Base-by-base conservation (phyloP, 768 basidiomycete genomes). In the Xerocomellus dryophilus region DNA sequence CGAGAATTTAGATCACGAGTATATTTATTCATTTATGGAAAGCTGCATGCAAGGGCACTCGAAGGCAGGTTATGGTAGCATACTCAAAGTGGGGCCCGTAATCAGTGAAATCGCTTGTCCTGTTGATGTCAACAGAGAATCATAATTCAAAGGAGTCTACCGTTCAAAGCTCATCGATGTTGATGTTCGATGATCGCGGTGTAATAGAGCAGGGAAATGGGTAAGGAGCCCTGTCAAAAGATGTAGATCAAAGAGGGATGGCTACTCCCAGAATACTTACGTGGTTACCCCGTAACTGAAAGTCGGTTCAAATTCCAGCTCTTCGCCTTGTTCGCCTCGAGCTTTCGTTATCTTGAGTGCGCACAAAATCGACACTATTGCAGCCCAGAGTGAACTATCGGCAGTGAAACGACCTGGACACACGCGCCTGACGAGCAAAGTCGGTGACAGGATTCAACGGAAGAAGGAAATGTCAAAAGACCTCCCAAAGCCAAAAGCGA, bases 361-460 rank as follows among this genome's bases (percentile, higher is more conserved):
- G 2, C 60, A 53, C 31, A 76, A 51, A 31, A 71, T 55, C 9
- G 55, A 63, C 11, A 60, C 68, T 25, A 71, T 62, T 15, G 58
- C 53, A 23, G 54, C 59, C 71, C 68, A 76, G n/a, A 72, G 25
- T 4, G 61, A 63, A 27, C 43, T 51, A n/a, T 69, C 66, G 1
- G 71, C 71, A n/a, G 60, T 21, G 47, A 68, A 55, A 12, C 61
- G 59, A 8, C 74, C 73, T 17, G 72, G 68, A 47, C 72, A 74
- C 15, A 62, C 34, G 4, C 68, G 58, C 36, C 66, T 69, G 45
- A 27, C 10, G 11, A 50, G 8, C 41, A 35, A 35, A 11, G 18
- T 61, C 8, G 20, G 50, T 3, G 27, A 42, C 15, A 7, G 21
- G 3, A 5, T 20, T 12, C 3, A 7, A 25, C 1, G 7, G 17